A percentile compares a stretch with the other conserved stretches of the same genome.
Conservation (phyloP, 1,284 basidiomycete species). For the Schizopora paradoxa region DNA sequence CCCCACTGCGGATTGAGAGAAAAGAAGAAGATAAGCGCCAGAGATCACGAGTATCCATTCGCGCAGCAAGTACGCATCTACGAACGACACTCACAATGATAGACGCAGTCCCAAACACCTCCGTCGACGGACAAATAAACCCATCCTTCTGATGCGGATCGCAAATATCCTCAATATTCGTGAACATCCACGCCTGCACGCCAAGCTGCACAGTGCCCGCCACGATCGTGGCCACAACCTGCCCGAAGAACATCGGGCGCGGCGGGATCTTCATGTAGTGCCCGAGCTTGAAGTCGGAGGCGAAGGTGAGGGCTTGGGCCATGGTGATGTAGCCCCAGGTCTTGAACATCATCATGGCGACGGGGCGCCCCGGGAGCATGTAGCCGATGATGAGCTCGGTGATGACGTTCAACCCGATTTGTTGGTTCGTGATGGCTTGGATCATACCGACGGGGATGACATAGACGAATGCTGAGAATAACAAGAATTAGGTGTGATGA, state of each 20-base stretch:
- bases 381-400: constrained; percentile 44
- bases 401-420: constrained; percentile 39
- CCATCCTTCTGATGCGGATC: constrained; percentile 29
- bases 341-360: constrained; percentile 39
- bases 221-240: constrained; percentile 39
- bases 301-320: constrained; percentile 33
- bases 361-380: constrained; percentile 31
- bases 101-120: constrained; percentile 35
- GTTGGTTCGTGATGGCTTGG: constrained; percentile 40
- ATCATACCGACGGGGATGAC: constrained; percentile 44
- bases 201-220: constrained; percentile 36
- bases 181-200: constrained; percentile 44
- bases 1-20: constrained; percentile 32
- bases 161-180: constrained; percentile 31
- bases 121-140: constrained; percentile 26
- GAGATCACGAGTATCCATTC: constrained; percentile 1
- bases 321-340: constrained; percentile 32
- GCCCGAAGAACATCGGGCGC: constrained; percentile 31
- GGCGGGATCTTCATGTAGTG: constrained; percentile 40
- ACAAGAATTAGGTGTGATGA: neutral
- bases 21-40: no score
- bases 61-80: no score
- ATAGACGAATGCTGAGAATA: constrained; percentile 33
- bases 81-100: constrained; percentile 36
- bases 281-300: constrained; percentile 33